Evolutionary conservation across 768 basidiomycete genomes (phyloP).

Genomic region (Podaxis pistillaris): DNA sequence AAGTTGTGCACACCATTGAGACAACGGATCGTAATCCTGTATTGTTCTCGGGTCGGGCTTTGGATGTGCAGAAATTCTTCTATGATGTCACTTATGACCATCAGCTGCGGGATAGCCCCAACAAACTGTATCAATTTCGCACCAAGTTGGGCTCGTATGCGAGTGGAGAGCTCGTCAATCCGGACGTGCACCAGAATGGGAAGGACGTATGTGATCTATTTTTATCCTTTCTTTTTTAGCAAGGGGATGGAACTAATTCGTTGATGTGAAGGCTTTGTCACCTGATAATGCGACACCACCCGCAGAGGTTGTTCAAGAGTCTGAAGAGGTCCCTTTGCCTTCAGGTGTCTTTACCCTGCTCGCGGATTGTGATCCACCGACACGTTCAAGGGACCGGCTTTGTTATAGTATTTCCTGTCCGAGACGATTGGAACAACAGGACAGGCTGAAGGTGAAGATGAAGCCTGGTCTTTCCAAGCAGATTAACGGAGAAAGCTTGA

Average conservation of each 20-base stretch:
- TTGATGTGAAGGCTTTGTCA: constrained; percentile 17
- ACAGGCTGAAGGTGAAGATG: constrained; percentile 90
- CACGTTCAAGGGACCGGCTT: constrained; percentile 89
- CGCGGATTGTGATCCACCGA: constrained; percentile 97
- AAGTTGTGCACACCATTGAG: constrained; percentile 97
- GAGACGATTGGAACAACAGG: constrained; percentile 89
- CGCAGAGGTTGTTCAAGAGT: constrained; percentile 33
- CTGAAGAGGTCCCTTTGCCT: constrained; percentile 74
- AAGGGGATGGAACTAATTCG: not conserved
- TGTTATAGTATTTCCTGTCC: constrained; percentile 99
- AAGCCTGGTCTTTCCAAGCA: constrained; percentile 86
- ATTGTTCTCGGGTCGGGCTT: constrained; percentile 87
- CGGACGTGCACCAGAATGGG: constrained; percentile 20
- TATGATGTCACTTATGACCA: constrained; percentile 99
- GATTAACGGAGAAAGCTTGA: constrained; percentile 76
- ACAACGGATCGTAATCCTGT: constrained; percentile 97
- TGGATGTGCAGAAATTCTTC: constrained; percentile 98
- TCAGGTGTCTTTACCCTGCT: constrained; percentile 94
- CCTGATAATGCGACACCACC: constrained; percentile 20
- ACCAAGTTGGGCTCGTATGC: constrained; percentile 85
- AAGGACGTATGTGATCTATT: constrained; percentile 20
- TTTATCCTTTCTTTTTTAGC: not conserved
- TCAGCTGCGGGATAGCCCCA: constrained; percentile 81
- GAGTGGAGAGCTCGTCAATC: constrained; percentile 60
- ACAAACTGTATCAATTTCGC: constrained; percentile 92